These are phyloP conservation scores for Silene conica DNA, from an alignment of 148 eudicot species.

Conservation along the genomic window DNA sequence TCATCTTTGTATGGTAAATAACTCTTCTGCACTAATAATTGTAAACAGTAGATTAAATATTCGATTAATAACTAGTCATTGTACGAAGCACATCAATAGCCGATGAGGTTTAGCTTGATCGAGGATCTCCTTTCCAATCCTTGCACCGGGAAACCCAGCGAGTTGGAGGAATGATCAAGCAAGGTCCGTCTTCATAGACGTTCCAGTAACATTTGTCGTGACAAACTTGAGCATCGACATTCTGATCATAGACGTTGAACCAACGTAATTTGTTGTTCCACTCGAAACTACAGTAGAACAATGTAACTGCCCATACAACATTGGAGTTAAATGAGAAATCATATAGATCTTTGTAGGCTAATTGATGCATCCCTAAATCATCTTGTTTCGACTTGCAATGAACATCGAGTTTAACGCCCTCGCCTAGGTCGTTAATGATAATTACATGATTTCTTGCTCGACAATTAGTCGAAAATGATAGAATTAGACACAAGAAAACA, in stretches of 20 bases:
- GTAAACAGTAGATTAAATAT: too few relatives aligned
- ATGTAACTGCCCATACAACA: background rate
- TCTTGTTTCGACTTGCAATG: conserved; percentile 3
- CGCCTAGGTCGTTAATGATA: background rate
- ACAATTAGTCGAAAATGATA: background rate
- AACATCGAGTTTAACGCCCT: background rate
- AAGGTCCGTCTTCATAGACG: background rate
- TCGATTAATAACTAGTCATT: too few relatives aligned
- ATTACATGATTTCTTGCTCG: conserved; percentile 1
- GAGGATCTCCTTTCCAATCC: background rate
- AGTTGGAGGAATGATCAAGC: background rate
- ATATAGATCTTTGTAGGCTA: background rate
- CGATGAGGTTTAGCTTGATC: background rate
- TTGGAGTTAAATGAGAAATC: background rate
- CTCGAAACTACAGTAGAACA: conserved; percentile 11
- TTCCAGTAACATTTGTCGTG: conserved; percentile 5
- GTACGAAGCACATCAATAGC: too few relatives aligned
- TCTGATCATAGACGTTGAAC: conserved; percentile 9
- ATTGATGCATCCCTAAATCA: conserved; percentile 7
- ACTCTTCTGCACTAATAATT: too few relatives aligned
- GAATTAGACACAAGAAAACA: background rate
- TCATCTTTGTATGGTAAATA: too few relatives aligned
- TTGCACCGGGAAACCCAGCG: background rate
- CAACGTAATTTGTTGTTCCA: conserved; percentile 1
- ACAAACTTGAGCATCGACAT: background rate